These are phyloP conservation scores for Pseudogymnoascus sp. DNA, from an alignment of 2,329 filamentous ascomycete species.

Conservation along the genomic window DNA sequence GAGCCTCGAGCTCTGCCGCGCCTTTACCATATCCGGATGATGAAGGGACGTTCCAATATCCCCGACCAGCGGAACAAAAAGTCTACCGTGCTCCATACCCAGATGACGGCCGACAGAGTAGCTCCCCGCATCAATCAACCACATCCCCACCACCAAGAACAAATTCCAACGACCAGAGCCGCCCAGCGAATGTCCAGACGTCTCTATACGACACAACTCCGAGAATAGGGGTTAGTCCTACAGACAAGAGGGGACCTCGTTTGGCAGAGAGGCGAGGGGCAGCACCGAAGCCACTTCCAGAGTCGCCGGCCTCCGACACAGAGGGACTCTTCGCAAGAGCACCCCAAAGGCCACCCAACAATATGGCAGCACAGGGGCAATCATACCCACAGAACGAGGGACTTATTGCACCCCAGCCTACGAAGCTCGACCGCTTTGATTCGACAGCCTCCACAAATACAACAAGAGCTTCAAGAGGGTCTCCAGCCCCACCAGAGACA, in stretches of 20 bases:
- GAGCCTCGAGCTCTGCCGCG: slow-evolving; percentile 61
- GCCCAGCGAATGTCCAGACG: slow-evolving; percentile 18
- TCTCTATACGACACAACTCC: slow-evolving; percentile 27
- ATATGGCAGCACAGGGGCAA: slow-evolving; percentile 19
- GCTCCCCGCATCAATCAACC: slow-evolving; percentile 10
- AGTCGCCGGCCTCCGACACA: slow-evolving; percentile 67
- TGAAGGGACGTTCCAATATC: slow-evolving; percentile 40
- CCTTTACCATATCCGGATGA: slow-evolving; percentile 68
- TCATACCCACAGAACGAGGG: slow-evolving; percentile 41
- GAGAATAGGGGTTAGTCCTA: slow-evolving; percentile 30
- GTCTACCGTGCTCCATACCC: slow-evolving; percentile 29
- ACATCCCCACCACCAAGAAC: slow-evolving; percentile 10
- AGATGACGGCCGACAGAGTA: slow-evolving; percentile 22
- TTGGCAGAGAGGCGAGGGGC: slow-evolving; percentile 76
- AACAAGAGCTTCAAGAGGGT: slow-evolving; percentile 82
- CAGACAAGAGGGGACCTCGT: slow-evolving; percentile 51
- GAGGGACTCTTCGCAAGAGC: slow-evolving; percentile 68
- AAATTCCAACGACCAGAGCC: slow-evolving; percentile 16
- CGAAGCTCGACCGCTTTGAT: slow-evolving; percentile 51
- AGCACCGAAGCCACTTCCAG: slow-evolving; percentile 73
- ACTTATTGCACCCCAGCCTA: slow-evolving; percentile 25
- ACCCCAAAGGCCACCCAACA: slow-evolving; percentile 33
- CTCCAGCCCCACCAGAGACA: slow-evolving; percentile 90
- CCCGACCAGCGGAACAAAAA: slow-evolving; percentile 27
- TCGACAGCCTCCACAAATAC: slow-evolving; percentile 92